Base-by-base conservation (phyloP, 192 early-diverging fungal species). In the Helicostylum pulchrum region DNA sequence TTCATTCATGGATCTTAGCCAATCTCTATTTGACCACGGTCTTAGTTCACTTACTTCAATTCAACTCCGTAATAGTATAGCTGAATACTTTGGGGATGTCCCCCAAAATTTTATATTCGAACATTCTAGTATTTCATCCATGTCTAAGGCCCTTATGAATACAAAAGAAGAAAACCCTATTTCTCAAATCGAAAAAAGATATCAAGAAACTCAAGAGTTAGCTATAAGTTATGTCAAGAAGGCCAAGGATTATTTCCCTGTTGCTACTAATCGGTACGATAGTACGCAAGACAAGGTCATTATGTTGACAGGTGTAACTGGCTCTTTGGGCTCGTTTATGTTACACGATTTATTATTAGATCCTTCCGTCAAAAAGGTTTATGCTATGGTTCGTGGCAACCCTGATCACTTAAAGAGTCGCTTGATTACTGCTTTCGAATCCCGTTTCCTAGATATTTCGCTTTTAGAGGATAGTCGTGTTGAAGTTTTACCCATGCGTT, bases 251-350 rank as follows among this genome's bases (percentile, higher is more conserved):
- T 48, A 66, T 30, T 66, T 66, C 49, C 46, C 31, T 57, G 26
- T 53, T 26, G 34, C 63, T 36, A 61, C 49, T 1, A 31, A 21
- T 42, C 10, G n/a, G 31, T 59, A 45, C 4, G 7, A 34, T 53
- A n/a, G 51, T 48, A 17, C 39, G 7, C 11, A 62, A 45, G 63
- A 60, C 4, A 39, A 61, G 42, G 66, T 72, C 7, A 54, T 73
- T 15, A 43, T 77, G 44, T 20, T 73, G 30, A 73, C 75, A 4
- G 75, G 75, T 31, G 67, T 67, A 10, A 77, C 70, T 26, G 75
- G 75, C 5, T 68, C 70, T 6, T 36, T 77, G 19, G 75, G 75
- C 3, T 63, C 67, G 0, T 62, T 72, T 32, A 20, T 70, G n/a
- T n/a, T 77, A 11, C 23, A 48, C 9, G 67, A 60, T 23, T 42